Conservation (phyloP, 306 rosid genomes). For the Prunus kanzakura region DNA sequence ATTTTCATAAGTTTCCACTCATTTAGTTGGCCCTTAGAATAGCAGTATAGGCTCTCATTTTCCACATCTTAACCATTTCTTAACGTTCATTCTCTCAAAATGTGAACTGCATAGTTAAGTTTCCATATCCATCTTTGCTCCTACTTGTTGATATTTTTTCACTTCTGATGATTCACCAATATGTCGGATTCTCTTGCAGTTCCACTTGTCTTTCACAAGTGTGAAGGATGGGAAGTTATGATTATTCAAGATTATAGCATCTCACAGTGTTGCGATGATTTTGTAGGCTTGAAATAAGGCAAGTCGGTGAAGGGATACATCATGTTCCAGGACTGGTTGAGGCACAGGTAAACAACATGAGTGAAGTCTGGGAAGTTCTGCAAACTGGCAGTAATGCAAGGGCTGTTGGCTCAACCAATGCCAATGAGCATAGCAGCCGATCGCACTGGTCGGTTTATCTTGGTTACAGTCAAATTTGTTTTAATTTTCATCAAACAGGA, state of each 20-base stretch:
- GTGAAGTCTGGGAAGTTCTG: conserved; percentile 94
- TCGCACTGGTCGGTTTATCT: conserved; percentile 73
- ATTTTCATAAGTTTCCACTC: neutral
- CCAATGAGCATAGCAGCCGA: conserved; percentile 92
- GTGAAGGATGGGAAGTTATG: neutral
- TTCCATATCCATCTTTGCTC: neutral
- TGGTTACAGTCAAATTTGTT: neutral
- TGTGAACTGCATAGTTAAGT: neutral
- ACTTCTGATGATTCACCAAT: neutral
- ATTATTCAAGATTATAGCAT: conserved; percentile 11
- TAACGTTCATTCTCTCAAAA: neutral
- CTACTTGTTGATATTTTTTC: neutral
- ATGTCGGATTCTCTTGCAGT: neutral
- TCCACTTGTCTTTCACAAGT: neutral
- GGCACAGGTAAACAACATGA: conserved; percentile 80
- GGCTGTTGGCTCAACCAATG: conserved; percentile 85
- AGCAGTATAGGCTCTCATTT: neutral
- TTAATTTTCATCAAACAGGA: conserved; percentile 1
- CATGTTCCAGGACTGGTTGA: conserved; percentile 91
- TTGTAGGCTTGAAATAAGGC: conserved; percentile 80
- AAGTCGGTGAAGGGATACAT: conserved; percentile 85
- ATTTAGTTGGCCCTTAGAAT: neutral
- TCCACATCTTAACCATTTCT: neutral
- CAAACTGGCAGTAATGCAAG: conserved; percentile 97
- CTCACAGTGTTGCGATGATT: conserved; percentile 14